A percentile compares a stretch with the other conserved stretches of the same genome.
Evolutionary conservation across 2,329 filamentous ascomycete species (phyloP).

Genomic region (Cercospora janseana): DNA sequence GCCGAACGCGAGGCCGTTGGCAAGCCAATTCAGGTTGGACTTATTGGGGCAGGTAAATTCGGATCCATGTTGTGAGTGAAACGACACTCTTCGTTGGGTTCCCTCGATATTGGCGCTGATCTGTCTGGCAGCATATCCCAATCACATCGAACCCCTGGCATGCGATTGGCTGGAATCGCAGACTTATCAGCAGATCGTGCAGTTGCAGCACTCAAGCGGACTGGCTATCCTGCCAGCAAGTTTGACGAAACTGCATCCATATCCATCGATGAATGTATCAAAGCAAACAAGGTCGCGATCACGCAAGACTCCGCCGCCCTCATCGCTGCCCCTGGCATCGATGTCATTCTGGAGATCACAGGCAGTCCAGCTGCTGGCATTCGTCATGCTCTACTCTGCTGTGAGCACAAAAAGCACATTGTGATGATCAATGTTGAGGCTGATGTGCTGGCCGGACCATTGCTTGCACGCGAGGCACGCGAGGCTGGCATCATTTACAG

Average conservation of each 20-base stretch:
- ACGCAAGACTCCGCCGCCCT: conserved; percentile 46
- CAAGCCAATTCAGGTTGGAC: conserved; percentile 44
- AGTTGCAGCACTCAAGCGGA: conserved; percentile 43
- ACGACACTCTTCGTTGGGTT: neutral
- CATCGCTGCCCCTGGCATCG: conserved; percentile 46
- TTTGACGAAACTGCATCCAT: conserved; percentile 40
- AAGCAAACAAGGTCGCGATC: conserved; percentile 44
- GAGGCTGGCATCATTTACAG: conserved; percentile 50
- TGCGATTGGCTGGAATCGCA: conserved; percentile 47
- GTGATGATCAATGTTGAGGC: conserved; percentile 52
- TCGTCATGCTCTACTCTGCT: conserved; percentile 46
- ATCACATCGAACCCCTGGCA: conserved; percentile 44
- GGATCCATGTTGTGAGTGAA: conserved; percentile 46
- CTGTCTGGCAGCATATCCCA: conserved; percentile 41
- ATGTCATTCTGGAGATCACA: conserved; percentile 48
- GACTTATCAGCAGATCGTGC: conserved; percentile 46
- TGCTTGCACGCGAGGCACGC: conserved; percentile 43
- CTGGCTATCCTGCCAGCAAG: conserved; percentile 43
- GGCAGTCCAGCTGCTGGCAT: conserved; percentile 48
- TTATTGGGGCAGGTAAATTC: conserved; percentile 51
- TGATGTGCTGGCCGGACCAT: conserved; percentile 46
- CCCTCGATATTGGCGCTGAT: neutral
- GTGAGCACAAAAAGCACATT: conserved; percentile 51
- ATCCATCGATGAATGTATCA: conserved; percentile 43
- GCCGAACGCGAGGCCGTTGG: conserved; percentile 42